Evolutionary conservation across 495 filamentous ascomycete species (phyloP), one percentile per base, ranked within the genome.

Genomic region (Penicillium manginii): DNA sequence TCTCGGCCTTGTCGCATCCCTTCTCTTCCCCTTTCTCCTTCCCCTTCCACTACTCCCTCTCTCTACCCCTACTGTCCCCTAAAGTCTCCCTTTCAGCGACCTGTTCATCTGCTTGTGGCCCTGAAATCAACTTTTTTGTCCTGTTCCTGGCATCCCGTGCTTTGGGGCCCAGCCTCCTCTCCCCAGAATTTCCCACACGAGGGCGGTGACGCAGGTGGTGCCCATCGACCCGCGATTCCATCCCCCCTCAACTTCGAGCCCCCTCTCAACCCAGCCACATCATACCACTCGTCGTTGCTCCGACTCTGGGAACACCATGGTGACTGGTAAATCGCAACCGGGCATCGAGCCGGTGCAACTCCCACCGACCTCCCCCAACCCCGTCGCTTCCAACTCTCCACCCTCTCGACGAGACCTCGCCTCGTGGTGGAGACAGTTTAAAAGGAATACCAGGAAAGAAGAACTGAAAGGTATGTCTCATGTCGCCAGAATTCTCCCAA

Each of bases 361-460:
- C 19, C 67, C 71, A 39, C 61, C 64, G n/a, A 70, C 71, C 39
- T 66, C 79, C 14, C 58, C 72, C 10, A 60, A 70, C 42, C 78
- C 69, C 18, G 68, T 65, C 61, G 69, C 52, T 50, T 57, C 76
- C 56, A 66, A 67, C 55, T 86, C 88, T 37, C 85, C 88, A 10
- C 87, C 91, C 33, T 88, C 84, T 52, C 92, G 86, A 73, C 84
- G 89, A 66, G 91, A 96, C 65, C 78, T 96, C 55, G 87, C 90
- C 64, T 91, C 88, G 26, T 97, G 92, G 92, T 96, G 92, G 92
- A 92, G 88, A 74, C 83, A 84, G 50, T 96, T 97, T 77, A 91
- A 90, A 74, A 81, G 86, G 32, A 85, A 86, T 48, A 77, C 83
- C 14, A 88, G 87, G 68, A 87, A 87, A 68, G 89, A 92, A 62